These are phyloP conservation scores for Fusarium denticulatum DNA, from an alignment of 2,329 filamentous ascomycete genomes.

Conservation along the genomic window DNA sequence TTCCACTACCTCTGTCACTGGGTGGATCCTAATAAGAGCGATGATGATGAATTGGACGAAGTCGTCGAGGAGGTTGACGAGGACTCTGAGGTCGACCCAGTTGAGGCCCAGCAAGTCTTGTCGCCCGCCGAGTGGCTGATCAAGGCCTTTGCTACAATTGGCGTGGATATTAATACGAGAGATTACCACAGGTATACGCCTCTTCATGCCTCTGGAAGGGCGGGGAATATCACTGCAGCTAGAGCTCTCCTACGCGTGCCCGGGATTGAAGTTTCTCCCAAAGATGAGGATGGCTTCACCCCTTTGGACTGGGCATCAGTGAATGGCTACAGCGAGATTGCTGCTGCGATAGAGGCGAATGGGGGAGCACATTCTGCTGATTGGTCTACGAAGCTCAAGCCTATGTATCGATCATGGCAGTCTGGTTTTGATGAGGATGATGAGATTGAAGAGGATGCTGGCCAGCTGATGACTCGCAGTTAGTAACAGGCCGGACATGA, in stretches of 20 bases:
- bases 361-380: not conserved
- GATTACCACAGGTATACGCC: not conserved
- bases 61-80: not conserved
- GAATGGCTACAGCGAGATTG: not conserved
- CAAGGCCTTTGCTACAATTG: not conserved
- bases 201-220: not conserved
- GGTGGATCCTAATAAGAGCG: not conserved
- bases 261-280: not conserved
- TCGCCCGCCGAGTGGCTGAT: not conserved
- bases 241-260: not conserved
- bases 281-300: not conserved
- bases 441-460: not conserved
- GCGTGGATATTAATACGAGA: not conserved
- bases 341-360: not conserved
- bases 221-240: not conserved
- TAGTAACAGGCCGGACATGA: not conserved
- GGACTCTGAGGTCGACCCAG: not conserved
- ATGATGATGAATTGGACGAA: not conserved
- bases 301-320: not conserved
- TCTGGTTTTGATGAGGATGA: not conserved
- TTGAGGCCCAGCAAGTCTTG: not conserved
- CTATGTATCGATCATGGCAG: not conserved
- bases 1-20: not conserved
- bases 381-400: not conserved
- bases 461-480: not conserved